These are phyloP conservation scores for Colletotrichum liriopes DNA, from an alignment of 2,329 filamentous ascomycete genomes.

Conservation along the genomic window DNA sequence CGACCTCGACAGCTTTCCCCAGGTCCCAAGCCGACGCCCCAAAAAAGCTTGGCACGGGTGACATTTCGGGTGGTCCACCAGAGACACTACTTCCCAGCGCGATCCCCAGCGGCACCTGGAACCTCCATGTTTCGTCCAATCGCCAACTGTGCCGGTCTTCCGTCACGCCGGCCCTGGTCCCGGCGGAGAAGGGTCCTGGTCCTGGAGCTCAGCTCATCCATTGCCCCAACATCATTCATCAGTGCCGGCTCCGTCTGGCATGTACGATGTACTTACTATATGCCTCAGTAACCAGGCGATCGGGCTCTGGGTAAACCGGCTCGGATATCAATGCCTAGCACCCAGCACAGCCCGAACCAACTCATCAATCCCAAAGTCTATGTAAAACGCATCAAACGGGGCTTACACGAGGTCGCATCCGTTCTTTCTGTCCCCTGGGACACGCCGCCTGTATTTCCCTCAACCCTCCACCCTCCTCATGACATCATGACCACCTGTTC, in stretches of 20 bases:
- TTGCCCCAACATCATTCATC: neutral
- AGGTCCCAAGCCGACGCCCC: slow-evolving; percentile 35
- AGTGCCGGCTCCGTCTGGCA: neutral
- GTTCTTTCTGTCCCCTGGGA: too few relatives aligned
- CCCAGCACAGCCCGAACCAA: neutral
- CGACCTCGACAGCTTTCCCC: slow-evolving; percentile 21
- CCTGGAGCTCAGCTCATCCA: neutral
- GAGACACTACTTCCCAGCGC: neutral
- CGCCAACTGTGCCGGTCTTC: slow-evolving; percentile 35
- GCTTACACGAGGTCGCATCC: neutral
- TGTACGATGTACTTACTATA: neutral
- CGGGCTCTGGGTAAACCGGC: slow-evolving; percentile 20
- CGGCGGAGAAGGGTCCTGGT: neutral
- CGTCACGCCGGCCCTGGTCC: slow-evolving; percentile 13
- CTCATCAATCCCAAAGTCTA: neutral
- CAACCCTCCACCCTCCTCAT: neutral
- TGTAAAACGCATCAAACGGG: neutral
- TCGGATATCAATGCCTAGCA: slow-evolving; percentile 24
- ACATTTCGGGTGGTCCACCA: slow-evolving; percentile 26
- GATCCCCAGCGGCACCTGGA: neutral
- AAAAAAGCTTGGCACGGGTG: slow-evolving; percentile 41
- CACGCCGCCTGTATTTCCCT: slow-evolving; percentile 18
- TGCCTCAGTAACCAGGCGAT: neutral
- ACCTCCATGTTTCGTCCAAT: slow-evolving; percentile 26
- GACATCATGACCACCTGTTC: slow-evolving; percentile 36